Evolutionary conservation across 352 stramenopile genomes (phyloP).

Genomic region (Pythium scleroteichum): DNA sequence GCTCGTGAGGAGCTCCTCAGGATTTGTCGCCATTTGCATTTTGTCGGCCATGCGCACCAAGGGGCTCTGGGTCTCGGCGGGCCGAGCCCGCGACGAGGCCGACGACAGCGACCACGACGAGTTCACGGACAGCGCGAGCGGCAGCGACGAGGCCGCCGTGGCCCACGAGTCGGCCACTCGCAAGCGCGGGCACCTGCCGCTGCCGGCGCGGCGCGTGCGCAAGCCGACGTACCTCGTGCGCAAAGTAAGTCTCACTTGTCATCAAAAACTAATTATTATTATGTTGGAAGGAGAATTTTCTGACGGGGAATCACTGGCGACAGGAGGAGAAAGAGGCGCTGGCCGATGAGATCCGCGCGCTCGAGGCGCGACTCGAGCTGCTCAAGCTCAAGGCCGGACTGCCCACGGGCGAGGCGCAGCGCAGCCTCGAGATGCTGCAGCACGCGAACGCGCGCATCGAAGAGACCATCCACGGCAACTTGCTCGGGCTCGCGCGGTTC

Average conservation of each 20-base stretch:
- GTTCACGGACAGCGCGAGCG: constrained; percentile 1
- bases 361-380: constrained; percentile 17
- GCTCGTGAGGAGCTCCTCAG: background rate
- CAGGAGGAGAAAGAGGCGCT: constrained; percentile 15
- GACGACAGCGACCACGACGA: background rate
- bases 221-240: constrained; percentile 5
- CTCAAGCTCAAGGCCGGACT: constrained; percentile 4
- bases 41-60: background rate
- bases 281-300: no score
- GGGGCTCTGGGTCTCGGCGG: background rate
- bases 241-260: background rate
- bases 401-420: constrained; percentile 5
- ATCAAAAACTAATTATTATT: no score
- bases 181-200: background rate
- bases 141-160: background rate
- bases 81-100: background rate
- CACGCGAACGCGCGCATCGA: constrained; percentile 14
- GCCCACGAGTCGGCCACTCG: background rate
- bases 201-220: background rate
- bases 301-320: no score
- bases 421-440: constrained; percentile 3
- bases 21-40: background rate
- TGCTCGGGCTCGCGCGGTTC: constrained; percentile 15
- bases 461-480: constrained; percentile 15
- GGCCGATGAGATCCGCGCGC: constrained; percentile 8